Base-by-base conservation (phyloP, 148 eudicot species). In the Heliamphora exappendiculata region DNA sequence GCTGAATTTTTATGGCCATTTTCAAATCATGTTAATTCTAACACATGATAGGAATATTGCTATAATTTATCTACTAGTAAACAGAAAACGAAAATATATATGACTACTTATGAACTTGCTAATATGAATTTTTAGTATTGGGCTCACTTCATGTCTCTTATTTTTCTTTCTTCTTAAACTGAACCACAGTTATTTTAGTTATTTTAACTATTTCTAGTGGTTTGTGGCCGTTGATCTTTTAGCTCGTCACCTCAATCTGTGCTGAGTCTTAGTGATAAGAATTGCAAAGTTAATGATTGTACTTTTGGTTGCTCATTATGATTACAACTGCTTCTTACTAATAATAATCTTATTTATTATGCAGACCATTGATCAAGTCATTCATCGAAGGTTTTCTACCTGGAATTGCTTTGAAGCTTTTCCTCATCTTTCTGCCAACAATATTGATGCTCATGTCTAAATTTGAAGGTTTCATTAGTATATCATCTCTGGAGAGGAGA, bases 401-500 rank as follows among this genome's bases (percentile, higher is more conserved):
- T 67, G 98, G 99, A 72, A 87, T 96, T 70, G 94, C 87, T 73
- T 83, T 96, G 86, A 96, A 96, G 88, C 89, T 96, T 76, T 96
- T 96, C 84, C 97, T 96, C 78, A 86, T 91, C 29, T 81, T 93
- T 82, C 89, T 96, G 74, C 99, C 99, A 22, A 26, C 87, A n/a
- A 96, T 96, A 84, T 72, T 96, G 82, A 96, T 93, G 94, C 75
- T 93, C 73, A 93, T 95, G 98, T 86, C 99, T 34, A 96, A 93
- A 79, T 81, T 96, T 78, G 99, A 96, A 83, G 99, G 99, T 55
- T 88, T 87, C 72, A 79, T 85, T 75, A 84, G 91, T 34, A 55
- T 84, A 79, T 96, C 99, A 55, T 36, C 76, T 63, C 86, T 96
- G 14, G 99, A 96, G 81, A 87, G 99, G 84, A 96, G 91, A 81